Base-by-base conservation (phyloP, 208 protist genomes). In the Crithidia mellificae region DNA sequence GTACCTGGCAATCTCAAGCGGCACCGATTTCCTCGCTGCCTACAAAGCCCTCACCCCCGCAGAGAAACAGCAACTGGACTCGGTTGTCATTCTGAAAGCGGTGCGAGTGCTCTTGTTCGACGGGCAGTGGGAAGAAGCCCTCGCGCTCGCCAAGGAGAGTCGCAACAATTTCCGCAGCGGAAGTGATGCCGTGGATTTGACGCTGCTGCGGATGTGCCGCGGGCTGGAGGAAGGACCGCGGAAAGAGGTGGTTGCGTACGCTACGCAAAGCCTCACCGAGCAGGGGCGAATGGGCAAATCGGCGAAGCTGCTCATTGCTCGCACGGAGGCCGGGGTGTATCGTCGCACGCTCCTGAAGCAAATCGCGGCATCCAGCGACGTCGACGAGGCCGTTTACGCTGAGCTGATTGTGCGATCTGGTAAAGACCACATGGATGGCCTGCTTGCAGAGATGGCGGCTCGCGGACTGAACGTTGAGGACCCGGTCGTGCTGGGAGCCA, bases 391-490 rank as follows among this genome's bases (percentile, higher is more conserved):
- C 44, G 74, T 94, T 7, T 94, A 92, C 57, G 86, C 81, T 0
- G 77, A 89, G 63, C 79, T 94, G 36, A 83, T 96, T 59, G 43
- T 80, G 43, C 67, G 81, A n/a, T 83, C 79, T 2, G 44, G 61
- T 20, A 66, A 53, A 11, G 84, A 86, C n/a, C 68, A 87, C n/a
- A 68, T 84, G 2, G 63, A 72, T n/a, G 62, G 50, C 32, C 20
- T 96, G 29, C 59, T 94, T 17, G 73, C 69, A 5, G 87, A 93
- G 29, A 83, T 93, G 73, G 51, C 67, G 11, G 81, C 84, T 32
- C 68, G 81, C 0, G 91, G 91, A 1, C 82, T 96, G 8, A 91
- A 89, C 68, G 59, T 46, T 22, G 77, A 92, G 38, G 91, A 96
- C 70, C 91, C 88, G 19, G 61, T 69, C 0, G 82, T 96, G 25